Evolutionary conservation across 75 land plant species (phyloP), one percentile per base, ranked within the genome.

Genomic region (Pseudotsuga menziesii): DNA sequence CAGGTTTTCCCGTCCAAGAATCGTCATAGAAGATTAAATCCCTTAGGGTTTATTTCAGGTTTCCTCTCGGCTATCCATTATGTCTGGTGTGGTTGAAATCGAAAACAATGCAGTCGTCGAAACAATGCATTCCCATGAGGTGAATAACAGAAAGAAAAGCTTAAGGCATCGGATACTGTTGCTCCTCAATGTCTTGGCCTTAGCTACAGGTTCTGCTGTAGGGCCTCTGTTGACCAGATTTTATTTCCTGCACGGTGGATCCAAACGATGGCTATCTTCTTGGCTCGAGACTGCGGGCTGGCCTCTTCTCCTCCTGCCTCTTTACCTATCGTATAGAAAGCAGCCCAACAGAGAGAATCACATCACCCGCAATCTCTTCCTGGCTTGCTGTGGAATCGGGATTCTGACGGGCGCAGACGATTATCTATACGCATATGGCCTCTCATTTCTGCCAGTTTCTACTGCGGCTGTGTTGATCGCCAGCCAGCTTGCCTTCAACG

Each of bases 211-310:
- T 25, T 57, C 69, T 58, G 74, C 82, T 13, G 82, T 79, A 23
- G 87, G 83, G 16, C 81, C 90, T 2, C 41, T 85, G 7, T 11
- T 86, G 4, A 74, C 73, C 26, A 77, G 90, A 29, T 77, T 80
- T 67, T 88, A 88, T 73, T 88, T 83, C 83, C 22, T 88, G 81
- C 84, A 74, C 14, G 90, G 90, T 11, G 91, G 88, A 54, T 35
- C 75, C 14, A 39, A 85, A 2, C 59, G 72, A 63, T 89, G 91
- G 91, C 23, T 86, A 17, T 77, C 80, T 0, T 79, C 85, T 48
- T 86, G 83, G 79, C 60, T 86, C 12, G 78, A 81, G 29, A 81
- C 88, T 23, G 81, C 60, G 9, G 91, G 86, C 12, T 91, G 80
- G 77, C 94, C 94, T 2, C 8, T 89, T 57, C 64, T 87, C 16